Percentiles rank a stretch among this genome's conserved stretches.
These are phyloP conservation scores for Atkinsonella texensis DNA, from an alignment of 2,329 filamentous ascomycete species.

Conservation along the genomic window DNA sequence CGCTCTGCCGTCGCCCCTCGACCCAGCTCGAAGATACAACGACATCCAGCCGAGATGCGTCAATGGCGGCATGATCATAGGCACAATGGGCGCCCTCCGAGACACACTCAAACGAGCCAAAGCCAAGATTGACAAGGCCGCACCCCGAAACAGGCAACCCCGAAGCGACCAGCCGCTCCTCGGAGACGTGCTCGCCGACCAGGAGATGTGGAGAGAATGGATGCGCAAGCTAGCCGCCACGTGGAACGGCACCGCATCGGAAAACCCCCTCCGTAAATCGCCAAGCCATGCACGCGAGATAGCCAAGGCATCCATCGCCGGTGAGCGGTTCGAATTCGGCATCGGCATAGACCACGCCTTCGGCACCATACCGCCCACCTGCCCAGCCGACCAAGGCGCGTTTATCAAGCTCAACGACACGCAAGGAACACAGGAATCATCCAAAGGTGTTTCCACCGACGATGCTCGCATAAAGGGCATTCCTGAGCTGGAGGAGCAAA, in stretches of 20 bases:
- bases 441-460: constrained; percentile 12
- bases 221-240: constrained; percentile 15
- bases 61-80: constrained; percentile 23
- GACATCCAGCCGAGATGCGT: constrained; percentile 23
- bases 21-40: constrained; percentile 21
- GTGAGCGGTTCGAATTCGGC: constrained; percentile 24
- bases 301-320: constrained; percentile 16
- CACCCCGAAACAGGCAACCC: constrained; percentile 18
- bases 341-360: constrained; percentile 28
- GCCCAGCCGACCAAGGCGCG: constrained; percentile 22
- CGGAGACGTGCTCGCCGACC: constrained; percentile 26
- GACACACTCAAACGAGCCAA: constrained; percentile 14
- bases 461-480: constrained; percentile 16
- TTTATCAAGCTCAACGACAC: constrained; percentile 20
- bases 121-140: constrained; percentile 14
- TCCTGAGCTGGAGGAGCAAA: constrained; percentile 15
- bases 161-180: constrained; percentile 28
- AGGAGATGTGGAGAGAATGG: constrained; percentile 25
- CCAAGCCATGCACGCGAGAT: constrained; percentile 13
- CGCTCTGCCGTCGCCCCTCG: constrained; percentile 14
- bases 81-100: constrained; percentile 18
- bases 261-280: constrained; percentile 7
- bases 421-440: constrained; percentile 12
- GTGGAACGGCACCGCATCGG: constrained; percentile 19
- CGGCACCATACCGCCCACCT: constrained; percentile 17